phyloP scores from a whole-genome alignment of 805 yeast genomes.

The Candida pseudofarinosa region DNA sequence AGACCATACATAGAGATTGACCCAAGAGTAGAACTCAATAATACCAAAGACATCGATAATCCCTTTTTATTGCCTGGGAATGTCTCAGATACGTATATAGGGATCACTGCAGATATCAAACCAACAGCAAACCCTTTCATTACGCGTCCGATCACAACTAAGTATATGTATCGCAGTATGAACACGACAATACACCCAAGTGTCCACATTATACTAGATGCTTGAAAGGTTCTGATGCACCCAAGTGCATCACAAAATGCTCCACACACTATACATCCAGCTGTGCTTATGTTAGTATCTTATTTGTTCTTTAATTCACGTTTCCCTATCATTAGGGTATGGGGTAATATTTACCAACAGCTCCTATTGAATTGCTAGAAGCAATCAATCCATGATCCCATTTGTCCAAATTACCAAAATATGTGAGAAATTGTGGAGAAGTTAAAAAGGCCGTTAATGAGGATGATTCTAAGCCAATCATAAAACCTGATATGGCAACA shows the following conservation, averaged over 20 bases:
- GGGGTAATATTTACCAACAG: constrained; percentile 22
- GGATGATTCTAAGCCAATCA: constrained; percentile 26
- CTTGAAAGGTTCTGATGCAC: constrained; percentile 19
- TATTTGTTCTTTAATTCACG: neutral
- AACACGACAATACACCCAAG: constrained; percentile 21
- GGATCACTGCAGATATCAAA: constrained; percentile 23
- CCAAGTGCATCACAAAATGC: constrained; percentile 26
- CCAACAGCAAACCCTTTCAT: constrained; percentile 32
- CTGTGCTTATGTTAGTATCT: constrained; percentile 15
- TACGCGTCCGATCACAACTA: constrained; percentile 25
- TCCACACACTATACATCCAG: constrained; percentile 30
- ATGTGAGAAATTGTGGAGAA: constrained; percentile 14
- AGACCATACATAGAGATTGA: constrained; percentile 13
- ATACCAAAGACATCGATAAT: constrained; percentile 19
- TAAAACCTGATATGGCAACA: constrained; percentile 23
- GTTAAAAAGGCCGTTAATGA: constrained; percentile 18
- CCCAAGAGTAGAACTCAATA: constrained; percentile 17
- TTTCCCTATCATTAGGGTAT: neutral
- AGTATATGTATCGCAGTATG: constrained; percentile 20
- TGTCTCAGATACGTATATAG: constrained; percentile 30
- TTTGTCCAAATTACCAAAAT: constrained; percentile 16
- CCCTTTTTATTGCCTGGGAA: constrained; percentile 20
- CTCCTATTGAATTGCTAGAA: constrained; percentile 30
- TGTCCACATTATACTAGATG: constrained; percentile 24
- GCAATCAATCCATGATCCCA: constrained; percentile 23